These are phyloP conservation scores for Salvia splendens DNA, from an alignment of 257 asterid species.

Conservation along the genomic window DNA sequence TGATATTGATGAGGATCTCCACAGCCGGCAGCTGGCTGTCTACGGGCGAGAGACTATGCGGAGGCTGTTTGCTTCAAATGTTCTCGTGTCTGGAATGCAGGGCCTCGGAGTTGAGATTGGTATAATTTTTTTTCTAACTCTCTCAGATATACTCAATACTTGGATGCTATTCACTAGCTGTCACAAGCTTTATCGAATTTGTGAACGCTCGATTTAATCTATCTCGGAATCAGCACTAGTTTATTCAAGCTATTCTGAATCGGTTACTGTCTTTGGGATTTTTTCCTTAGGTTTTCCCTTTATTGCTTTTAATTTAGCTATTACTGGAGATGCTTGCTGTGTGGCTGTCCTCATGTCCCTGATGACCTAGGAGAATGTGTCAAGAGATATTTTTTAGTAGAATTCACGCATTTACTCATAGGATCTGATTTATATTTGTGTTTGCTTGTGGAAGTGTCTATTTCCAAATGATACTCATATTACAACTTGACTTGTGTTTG, in stretches of 20 bases:
- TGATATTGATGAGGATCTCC: slow-evolving; percentile 96
- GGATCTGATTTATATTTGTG: slow-evolving; percentile 10
- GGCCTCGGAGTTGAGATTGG: slow-evolving; percentile 96
- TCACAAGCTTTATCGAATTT: neutral
- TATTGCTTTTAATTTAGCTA: slow-evolving; percentile 12
- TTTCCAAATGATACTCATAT: slow-evolving; percentile 5
- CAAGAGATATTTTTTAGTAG: neutral
- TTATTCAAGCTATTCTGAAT: neutral
- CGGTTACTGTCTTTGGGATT: slow-evolving; percentile 7
- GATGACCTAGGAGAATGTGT: slow-evolving; percentile 2
- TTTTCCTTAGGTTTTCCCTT: slow-evolving; percentile 6
- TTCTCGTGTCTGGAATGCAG: slow-evolving; percentile 86
- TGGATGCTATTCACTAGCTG: neutral
- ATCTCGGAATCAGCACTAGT: slow-evolving; percentile 2
- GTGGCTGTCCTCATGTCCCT: neutral
- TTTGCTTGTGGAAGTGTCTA: slow-evolving; percentile 18
- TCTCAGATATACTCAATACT: neutral
- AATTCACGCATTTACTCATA: neutral
- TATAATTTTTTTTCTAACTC: slow-evolving; percentile 24
- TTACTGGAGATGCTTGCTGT: slow-evolving; percentile 3
- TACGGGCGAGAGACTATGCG: slow-evolving; percentile 97
- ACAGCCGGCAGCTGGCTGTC: slow-evolving; percentile 94
- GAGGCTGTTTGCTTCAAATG: slow-evolving; percentile 80
- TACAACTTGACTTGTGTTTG: neutral
- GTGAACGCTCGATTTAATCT: slow-evolving; percentile 2